These are phyloP conservation scores for Lactifluus pinguis DNA, from an alignment of 768 basidiomycete genomes.

Conservation along the genomic window DNA sequence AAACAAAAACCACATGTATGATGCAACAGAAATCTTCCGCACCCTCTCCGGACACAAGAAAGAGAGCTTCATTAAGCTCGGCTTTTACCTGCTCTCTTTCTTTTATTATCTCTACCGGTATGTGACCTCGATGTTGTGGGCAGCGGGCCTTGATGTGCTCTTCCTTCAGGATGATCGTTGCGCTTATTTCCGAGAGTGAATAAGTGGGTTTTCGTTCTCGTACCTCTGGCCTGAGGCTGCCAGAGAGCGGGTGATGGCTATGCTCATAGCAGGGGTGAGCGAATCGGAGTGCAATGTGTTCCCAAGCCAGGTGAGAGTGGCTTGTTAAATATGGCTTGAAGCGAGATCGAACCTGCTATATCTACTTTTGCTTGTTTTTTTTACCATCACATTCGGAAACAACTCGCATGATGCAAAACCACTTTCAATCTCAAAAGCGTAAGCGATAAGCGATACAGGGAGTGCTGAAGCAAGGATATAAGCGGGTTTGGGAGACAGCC, in stretches of 20 bases:
- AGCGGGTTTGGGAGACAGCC: background rate
- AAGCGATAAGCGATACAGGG: background rate
- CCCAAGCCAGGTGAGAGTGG: slow-evolving; percentile 2
- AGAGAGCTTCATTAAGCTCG: slow-evolving; percentile 91
- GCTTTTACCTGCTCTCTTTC: slow-evolving; percentile 86
- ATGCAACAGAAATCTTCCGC: slow-evolving; percentile 98
- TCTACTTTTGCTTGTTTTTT: slow-evolving; percentile 21
- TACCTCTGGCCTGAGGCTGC: background rate
- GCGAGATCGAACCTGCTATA: slow-evolving; percentile 13
- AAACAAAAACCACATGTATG: slow-evolving; percentile 95
- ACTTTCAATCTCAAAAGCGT: slow-evolving; percentile 1
- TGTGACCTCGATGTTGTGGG: slow-evolving; percentile 22
- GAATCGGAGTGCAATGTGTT: background rate
- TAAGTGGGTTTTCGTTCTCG: slow-evolving; percentile 17
- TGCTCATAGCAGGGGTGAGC: background rate
- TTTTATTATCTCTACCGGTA: slow-evolving; percentile 89
- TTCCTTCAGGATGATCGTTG: slow-evolving; percentile 40
- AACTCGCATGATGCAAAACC: slow-evolving; percentile 6
- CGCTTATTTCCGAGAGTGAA: slow-evolving; percentile 39
- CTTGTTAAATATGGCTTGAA: slow-evolving; percentile 1
- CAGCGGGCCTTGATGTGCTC: background rate
- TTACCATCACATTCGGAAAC: slow-evolving; percentile 15
- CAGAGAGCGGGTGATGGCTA: background rate
- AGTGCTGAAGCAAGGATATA: background rate
- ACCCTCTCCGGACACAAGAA: slow-evolving; percentile 91